These are phyloP conservation scores for Jamesozyma piceae DNA, from an alignment of 805 yeast species.

Conservation along the genomic window DNA sequence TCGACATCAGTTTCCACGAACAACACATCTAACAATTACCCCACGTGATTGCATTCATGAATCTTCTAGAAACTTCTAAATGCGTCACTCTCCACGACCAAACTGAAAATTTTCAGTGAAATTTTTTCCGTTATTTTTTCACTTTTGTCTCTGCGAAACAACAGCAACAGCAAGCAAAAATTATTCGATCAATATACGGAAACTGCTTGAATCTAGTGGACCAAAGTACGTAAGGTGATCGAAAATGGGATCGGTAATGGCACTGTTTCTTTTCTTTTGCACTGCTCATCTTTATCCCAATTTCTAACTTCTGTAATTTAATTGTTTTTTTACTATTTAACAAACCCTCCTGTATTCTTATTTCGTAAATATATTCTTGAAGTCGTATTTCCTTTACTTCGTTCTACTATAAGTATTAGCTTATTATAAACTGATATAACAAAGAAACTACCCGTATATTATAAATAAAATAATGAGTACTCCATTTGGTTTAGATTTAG, in stretches of 20 bases:
- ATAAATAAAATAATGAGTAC: slow-evolving; percentile 58
- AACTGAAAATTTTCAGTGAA: slow-evolving; percentile 3
- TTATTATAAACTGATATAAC: too few relatives aligned
- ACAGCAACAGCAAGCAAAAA: too few relatives aligned
- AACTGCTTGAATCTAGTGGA: not conserved
- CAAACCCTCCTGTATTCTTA: not conserved
- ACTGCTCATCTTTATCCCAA: not conserved
- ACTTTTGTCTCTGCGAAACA: not conserved
- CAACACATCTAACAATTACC: too few relatives aligned
- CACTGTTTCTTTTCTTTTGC: not conserved
- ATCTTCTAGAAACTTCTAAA: slow-evolving; percentile 1
- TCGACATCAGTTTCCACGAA: too few relatives aligned
- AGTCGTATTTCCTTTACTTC: too few relatives aligned
- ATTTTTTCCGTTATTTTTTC: not conserved
- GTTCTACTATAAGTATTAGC: too few relatives aligned
- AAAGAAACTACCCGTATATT: not conserved
- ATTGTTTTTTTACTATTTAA: not conserved
- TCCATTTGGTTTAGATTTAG: slow-evolving; percentile 97
- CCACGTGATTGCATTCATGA: too few relatives aligned
- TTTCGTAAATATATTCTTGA: too few relatives aligned
- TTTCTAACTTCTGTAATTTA: not conserved
- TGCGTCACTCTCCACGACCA: slow-evolving; percentile 1
- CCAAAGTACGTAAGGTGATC: not conserved
- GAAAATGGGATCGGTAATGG: not conserved
- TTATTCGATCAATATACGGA: too few relatives aligned